Percentiles rank a stretch among this genome's conserved stretches.
Evolutionary conservation across 75 land plant species (phyloP).

Genomic region (Gnetum montanum): DNA sequence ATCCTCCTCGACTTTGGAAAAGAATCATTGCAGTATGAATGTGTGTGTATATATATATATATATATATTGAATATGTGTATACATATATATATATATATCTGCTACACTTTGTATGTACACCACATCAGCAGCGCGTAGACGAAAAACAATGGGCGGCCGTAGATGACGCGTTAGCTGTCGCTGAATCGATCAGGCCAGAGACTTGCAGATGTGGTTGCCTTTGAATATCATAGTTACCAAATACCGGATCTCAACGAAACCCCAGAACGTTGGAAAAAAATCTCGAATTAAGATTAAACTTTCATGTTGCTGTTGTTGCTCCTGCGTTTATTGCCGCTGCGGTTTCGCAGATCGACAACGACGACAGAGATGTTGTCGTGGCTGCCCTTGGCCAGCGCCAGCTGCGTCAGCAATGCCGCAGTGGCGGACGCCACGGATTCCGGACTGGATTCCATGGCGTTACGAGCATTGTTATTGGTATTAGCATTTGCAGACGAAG

Average conservation of each 20-base stretch:
- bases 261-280: not conserved
- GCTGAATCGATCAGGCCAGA: not conserved
- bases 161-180: not conserved
- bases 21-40: no score
- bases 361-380: conserved; percentile 53
- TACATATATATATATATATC: no score
- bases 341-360: conserved; percentile 39
- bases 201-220: not conserved
- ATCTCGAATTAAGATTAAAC: not conserved
- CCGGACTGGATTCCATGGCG: no score
- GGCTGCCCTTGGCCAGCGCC: conserved; percentile 36
- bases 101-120: no score
- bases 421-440: conserved; percentile 11
- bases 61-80: no score
- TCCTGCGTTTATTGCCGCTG: not conserved
- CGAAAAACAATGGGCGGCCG: not conserved
- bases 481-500: no score
- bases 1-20: no score
- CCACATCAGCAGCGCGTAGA: no score
- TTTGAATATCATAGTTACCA: not conserved
- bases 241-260: not conserved
- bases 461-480: no score
- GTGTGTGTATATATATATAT: no score
- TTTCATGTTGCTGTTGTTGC: not conserved
- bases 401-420: conserved; percentile 42